A percentile compares a stretch with the other conserved stretches of the same genome.
phyloP scores from a whole-genome alignment of 2,329 filamentous ascomycete genomes.

The Raffaelea albimanens region DNA sequence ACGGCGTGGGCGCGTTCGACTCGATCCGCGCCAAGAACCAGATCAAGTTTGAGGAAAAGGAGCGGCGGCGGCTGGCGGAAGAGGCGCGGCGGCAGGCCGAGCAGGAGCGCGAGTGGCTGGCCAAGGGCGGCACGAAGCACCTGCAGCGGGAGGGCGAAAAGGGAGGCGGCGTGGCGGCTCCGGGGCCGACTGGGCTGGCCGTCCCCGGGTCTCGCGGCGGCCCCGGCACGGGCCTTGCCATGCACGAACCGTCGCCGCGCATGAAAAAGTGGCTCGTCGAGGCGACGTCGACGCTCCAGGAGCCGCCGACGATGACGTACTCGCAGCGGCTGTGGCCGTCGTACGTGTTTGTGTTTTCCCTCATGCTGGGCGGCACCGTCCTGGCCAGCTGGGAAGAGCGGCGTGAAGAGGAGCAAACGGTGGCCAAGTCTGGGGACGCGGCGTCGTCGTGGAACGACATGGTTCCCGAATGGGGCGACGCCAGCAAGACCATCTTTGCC shows the following conservation, averaged over 20 bases:
- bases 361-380: conserved; percentile 32
- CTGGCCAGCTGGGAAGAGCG: conserved; percentile 22
- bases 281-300: conserved; percentile 40
- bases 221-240: not conserved
- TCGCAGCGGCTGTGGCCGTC: conserved; percentile 49
- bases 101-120: conserved; percentile 16
- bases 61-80: conserved; percentile 14
- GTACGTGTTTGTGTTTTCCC: conserved; percentile 33
- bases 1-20: conserved; percentile 49
- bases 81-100: conserved; percentile 19
- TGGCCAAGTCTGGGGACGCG: not conserved
- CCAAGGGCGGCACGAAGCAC: conserved; percentile 30
- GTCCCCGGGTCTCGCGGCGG: too few species aligned
- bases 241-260: conserved; percentile 8
- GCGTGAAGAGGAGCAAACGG: not conserved
- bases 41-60: conserved; percentile 36
- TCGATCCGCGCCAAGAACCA: conserved; percentile 44
- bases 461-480: conserved; percentile 39
- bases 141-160: conserved; percentile 21
- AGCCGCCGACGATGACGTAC: conserved; percentile 39
- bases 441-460: conserved; percentile 27
- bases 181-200: too few species aligned
- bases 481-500: conserved; percentile 52
- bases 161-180: too few species aligned
- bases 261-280: conserved; percentile 32